These are phyloP conservation scores for Naumovozyma castellii DNA, from an alignment of 805 yeast species.

Conservation along the genomic window DNA sequence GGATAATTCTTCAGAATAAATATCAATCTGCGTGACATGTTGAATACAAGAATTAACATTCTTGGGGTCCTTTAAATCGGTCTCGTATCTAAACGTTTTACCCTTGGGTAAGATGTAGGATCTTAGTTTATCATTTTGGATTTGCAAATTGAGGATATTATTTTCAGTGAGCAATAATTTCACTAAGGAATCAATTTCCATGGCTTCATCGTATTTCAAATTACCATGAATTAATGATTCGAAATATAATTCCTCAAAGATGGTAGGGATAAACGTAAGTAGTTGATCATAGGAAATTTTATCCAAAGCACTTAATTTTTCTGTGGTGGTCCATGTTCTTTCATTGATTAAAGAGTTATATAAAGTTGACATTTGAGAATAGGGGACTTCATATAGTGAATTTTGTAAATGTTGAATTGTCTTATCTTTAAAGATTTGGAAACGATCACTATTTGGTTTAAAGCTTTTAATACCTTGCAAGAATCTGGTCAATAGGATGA, in stretches of 20 bases:
- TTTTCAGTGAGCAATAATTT: conserved; percentile 35
- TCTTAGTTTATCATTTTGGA: conserved; percentile 27
- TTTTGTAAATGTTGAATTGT: conserved; percentile 54
- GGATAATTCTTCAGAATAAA: conserved; percentile 35
- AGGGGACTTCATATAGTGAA: conserved; percentile 66
- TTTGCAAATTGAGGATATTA: conserved; percentile 29
- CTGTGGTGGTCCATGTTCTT: conserved; percentile 54
- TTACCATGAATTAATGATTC: conserved; percentile 80
- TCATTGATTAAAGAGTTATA: conserved; percentile 63
- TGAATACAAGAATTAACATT: conserved; percentile 82
- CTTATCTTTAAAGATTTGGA: conserved; percentile 57
- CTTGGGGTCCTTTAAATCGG: conserved; percentile 47
- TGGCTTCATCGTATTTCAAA: conserved; percentile 44
- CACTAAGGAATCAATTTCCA: conserved; percentile 38
- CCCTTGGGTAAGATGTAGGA: conserved; percentile 36
- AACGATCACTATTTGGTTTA: conserved; percentile 46
- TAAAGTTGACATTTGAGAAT: conserved; percentile 59
- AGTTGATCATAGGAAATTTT: conserved; percentile 43
- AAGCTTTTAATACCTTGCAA: conserved; percentile 45
- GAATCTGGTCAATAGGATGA: conserved; percentile 51
- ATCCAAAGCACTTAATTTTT: conserved; percentile 43
- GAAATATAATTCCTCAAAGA: conserved; percentile 50
- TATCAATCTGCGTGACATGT: conserved; percentile 60
- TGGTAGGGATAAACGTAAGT: conserved; percentile 39
- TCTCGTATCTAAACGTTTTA: conserved; percentile 38